A percentile compares a stretch with the other conserved stretches of the same genome.
phyloP scores from a whole-genome alignment of 139 green algal species.

The Diplosphaera chodatii region DNA sequence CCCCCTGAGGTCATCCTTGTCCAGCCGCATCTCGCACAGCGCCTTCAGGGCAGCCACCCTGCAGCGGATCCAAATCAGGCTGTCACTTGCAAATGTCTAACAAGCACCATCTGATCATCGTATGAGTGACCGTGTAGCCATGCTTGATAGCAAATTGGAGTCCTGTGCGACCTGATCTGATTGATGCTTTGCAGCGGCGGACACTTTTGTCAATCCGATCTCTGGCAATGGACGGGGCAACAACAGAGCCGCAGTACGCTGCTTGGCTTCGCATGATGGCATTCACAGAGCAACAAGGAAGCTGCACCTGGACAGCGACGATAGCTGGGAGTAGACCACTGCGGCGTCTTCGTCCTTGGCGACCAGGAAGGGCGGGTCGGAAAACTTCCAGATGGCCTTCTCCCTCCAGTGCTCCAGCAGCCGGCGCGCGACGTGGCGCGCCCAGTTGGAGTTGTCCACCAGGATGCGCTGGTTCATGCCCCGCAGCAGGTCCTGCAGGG shows the following conservation, averaged over 20 bases:
- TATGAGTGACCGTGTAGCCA: too few species aligned
- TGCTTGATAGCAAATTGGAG: too few species aligned
- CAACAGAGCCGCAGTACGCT: not conserved
- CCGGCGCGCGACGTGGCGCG: conserved; percentile 3
- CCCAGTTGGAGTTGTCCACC: conserved; percentile 8
- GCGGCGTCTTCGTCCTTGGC: conserved; percentile 1
- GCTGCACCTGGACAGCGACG: conserved; percentile 6
- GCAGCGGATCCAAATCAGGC: too few species aligned
- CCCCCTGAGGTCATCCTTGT: conserved; percentile 10
- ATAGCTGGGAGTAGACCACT: conserved; percentile 9
- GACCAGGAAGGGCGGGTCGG: conserved; percentile 1
- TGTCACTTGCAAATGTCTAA: not conserved
- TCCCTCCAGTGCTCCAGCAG: conserved; percentile 7
- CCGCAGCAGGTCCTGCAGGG: conserved; percentile 14
- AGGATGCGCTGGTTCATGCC: conserved; percentile 12
- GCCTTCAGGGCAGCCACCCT: conserved; percentile 18
- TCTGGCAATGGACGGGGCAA: too few species aligned
- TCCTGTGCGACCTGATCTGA: too few species aligned
- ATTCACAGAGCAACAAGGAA: too few species aligned
- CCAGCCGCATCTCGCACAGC: conserved; percentile 21
- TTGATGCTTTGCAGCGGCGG: too few species aligned
- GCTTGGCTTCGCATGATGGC: too few species aligned
- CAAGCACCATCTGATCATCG: too few species aligned
- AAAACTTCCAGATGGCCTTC: not conserved
- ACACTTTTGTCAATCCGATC: too few species aligned